These are phyloP conservation scores for Rosa chinensis DNA, from an alignment of 306 rosid species.

Conservation along the genomic window DNA sequence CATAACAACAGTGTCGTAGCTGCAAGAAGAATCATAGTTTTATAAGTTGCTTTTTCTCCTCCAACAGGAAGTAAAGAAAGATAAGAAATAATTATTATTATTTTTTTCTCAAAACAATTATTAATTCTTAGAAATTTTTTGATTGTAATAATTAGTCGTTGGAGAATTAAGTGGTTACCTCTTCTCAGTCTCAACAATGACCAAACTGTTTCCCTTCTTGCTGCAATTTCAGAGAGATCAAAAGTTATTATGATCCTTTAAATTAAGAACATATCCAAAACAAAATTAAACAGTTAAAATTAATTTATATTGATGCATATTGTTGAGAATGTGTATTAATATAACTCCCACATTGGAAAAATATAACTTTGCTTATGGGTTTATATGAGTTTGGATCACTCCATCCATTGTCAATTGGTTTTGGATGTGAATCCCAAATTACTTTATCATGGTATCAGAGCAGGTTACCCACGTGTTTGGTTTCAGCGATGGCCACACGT, in stretches of 20 bases:
- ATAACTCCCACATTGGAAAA: no score
- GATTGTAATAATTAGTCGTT: not conserved
- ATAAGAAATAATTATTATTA: not conserved
- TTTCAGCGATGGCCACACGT: no score
- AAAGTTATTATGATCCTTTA: not conserved
- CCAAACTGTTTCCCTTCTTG: slow-evolving; percentile 65
- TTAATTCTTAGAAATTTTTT: not conserved
- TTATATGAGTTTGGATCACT: no score
- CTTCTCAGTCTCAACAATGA: slow-evolving; percentile 55
- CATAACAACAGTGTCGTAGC: slow-evolving; percentile 53
- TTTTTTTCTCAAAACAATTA: not conserved
- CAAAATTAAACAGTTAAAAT: not conserved
- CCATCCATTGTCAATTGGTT: no score
- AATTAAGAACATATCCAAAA: not conserved
- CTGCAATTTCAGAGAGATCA: slow-evolving; percentile 40
- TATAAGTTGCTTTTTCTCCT: not conserved
- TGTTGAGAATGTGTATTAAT: no score
- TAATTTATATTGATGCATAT: no score
- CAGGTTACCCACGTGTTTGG: no score
- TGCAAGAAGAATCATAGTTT: slow-evolving; percentile 29
- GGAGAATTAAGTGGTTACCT: slow-evolving; percentile 39
- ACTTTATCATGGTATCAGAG: no score
- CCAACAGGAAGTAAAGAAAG: not conserved
- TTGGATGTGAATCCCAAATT: no score
- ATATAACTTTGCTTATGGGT: no score